These are phyloP conservation scores for Aspergillus fischeri DNA, from an alignment of 2,329 filamentous ascomycete genomes.

Conservation along the genomic window DNA sequence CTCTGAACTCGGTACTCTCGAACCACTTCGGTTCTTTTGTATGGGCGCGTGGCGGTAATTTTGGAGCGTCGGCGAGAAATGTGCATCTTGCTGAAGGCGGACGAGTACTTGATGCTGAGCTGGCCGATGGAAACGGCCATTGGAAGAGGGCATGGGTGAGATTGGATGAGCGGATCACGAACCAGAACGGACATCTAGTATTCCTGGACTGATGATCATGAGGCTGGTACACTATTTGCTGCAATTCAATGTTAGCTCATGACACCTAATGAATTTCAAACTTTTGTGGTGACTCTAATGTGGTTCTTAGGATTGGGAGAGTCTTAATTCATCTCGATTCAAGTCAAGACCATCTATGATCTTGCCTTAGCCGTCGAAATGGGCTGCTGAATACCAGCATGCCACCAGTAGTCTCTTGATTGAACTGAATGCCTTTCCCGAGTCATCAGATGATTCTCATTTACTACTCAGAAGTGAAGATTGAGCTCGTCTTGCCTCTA, in stretches of 20 bases:
- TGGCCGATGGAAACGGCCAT: slow-evolving; percentile 31
- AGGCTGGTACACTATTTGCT: not conserved
- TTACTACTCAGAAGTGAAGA: not conserved
- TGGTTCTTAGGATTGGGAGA: too few relatives aligned
- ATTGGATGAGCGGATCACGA: slow-evolving; percentile 38
- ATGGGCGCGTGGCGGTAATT: slow-evolving; percentile 37
- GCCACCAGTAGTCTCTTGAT: too few relatives aligned
- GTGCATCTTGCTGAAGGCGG: slow-evolving; percentile 29
- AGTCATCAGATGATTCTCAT: too few relatives aligned
- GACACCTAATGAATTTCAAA: not conserved
- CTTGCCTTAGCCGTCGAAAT: too few relatives aligned
- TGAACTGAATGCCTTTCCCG: too few relatives aligned
- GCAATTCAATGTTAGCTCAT: not conserved
- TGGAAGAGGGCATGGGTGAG: slow-evolving; percentile 28
- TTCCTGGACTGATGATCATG: slow-evolving; percentile 16
- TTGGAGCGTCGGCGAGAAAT: slow-evolving; percentile 29
- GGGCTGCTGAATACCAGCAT: too few relatives aligned
- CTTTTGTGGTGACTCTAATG: not conserved
- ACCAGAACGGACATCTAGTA: slow-evolving; percentile 34
- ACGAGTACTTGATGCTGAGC: slow-evolving; percentile 30
- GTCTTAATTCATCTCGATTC: not conserved
- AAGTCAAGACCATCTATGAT: too few relatives aligned
- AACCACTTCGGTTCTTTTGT: slow-evolving; percentile 34
- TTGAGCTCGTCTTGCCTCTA: not conserved
- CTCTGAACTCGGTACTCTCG: slow-evolving; percentile 35